phyloP scores from a whole-genome alignment of 495 filamentous ascomycete species.

The Cercophora newfieldiana region DNA sequence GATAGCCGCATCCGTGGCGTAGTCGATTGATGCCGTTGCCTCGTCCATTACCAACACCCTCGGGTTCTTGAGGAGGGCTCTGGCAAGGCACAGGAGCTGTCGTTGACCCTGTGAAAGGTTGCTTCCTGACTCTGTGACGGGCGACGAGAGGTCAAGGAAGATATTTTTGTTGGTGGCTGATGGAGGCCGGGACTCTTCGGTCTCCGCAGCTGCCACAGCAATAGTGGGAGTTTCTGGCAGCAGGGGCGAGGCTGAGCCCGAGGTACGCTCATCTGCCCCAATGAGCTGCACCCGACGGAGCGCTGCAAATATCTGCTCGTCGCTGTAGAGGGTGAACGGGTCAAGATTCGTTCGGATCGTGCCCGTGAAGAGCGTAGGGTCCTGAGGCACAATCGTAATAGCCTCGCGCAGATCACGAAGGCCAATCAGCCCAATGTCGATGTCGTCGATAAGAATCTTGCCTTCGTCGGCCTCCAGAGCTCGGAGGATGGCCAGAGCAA shows the following conservation, averaged over 20 bases:
- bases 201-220: slow-evolving; percentile 17
- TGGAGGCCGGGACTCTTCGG: slow-evolving; percentile 30
- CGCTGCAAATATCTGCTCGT: slow-evolving; percentile 86
- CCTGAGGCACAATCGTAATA: slow-evolving; percentile 98
- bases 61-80: slow-evolving; percentile 87
- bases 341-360: slow-evolving; percentile 95
- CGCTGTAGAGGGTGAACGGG: slow-evolving; percentile 87
- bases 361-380: slow-evolving; percentile 94
- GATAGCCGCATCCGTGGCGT: slow-evolving; percentile 92
- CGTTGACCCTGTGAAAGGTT: slow-evolving; percentile 97
- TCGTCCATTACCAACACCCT: slow-evolving; percentile 98
- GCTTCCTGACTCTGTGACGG: slow-evolving; percentile 86
- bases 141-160: slow-evolving; percentile 82
- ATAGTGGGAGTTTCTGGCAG: slow-evolving; percentile 19
- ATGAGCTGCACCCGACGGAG: slow-evolving; percentile 92
- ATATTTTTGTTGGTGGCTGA: slow-evolving; percentile 82
- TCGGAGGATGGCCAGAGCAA: slow-evolving; percentile 94
- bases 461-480: slow-evolving; percentile 92
- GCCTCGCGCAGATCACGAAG: slow-evolving; percentile 87
- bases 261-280: slow-evolving; percentile 52
- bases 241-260: slow-evolving; percentile 12
- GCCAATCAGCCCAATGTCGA: slow-evolving; percentile 87
- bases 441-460: slow-evolving; percentile 83
- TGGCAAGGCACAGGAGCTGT: slow-evolving; percentile 92
- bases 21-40: slow-evolving; percentile 97